phyloP scores from a whole-genome alignment of 2,329 filamentous ascomycete species.

The Fusarium incarnatum region DNA sequence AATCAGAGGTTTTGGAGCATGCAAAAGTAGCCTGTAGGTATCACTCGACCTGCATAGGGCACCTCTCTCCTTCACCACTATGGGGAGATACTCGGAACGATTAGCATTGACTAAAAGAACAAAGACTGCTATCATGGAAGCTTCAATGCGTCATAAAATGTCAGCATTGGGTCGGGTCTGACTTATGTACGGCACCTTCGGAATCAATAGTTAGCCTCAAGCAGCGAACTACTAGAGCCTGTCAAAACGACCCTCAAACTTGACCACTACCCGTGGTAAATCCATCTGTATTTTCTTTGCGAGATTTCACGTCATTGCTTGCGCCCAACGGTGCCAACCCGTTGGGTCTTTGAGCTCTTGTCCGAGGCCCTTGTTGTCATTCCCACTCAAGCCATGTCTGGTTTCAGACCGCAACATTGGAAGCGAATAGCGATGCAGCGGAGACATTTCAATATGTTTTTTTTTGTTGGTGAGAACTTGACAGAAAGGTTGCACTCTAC shows the following conservation, averaged over 20 bases:
- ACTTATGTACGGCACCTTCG: constrained; percentile 32
- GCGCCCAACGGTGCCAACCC: constrained; percentile 19
- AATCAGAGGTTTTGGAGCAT: constrained; percentile 13
- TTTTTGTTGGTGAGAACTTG: not conserved
- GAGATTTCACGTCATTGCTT: constrained; percentile 34
- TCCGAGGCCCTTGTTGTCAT: constrained; percentile 15
- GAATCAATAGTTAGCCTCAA: constrained; percentile 14
- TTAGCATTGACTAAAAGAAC: constrained; percentile 1
- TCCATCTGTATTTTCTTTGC: not conserved
- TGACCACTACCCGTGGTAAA: not conserved
- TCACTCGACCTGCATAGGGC: constrained; percentile 3
- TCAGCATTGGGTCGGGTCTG: constrained; percentile 19
- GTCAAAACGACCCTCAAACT: not conserved
- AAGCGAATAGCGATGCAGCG: constrained; percentile 33
- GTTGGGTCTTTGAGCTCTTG: constrained; percentile 10
- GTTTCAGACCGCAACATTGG: constrained; percentile 11
- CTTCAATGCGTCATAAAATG: constrained; percentile 31
- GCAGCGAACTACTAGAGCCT: constrained; percentile 14
- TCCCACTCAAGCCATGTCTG: constrained; percentile 7
- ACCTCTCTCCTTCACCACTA: not conserved
- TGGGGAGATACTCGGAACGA: not conserved
- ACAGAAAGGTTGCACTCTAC: constrained; percentile 40
- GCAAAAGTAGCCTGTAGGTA: not conserved
- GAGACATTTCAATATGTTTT: constrained; percentile 30
- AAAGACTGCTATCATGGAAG: constrained; percentile 10